Conservation (phyloP, 306 rosid genomes). For the Dicorynia guianensis region DNA sequence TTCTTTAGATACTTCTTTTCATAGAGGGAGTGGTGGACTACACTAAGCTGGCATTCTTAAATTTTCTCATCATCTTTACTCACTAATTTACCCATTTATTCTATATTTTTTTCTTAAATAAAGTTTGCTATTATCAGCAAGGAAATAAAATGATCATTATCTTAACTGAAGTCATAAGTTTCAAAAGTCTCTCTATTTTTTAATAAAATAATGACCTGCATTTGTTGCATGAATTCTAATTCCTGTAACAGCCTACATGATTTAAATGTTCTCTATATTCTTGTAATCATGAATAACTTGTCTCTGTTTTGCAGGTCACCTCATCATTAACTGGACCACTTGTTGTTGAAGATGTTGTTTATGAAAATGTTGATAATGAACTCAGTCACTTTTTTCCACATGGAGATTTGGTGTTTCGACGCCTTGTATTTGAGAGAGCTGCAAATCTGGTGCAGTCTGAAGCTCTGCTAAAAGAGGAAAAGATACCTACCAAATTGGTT, state of each 20-base stretch:
- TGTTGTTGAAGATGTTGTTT: slow-evolving; percentile 85
- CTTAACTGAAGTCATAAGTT: background rate
- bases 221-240: slow-evolving; percentile 22
- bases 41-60: background rate
- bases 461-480: slow-evolving; percentile 70
- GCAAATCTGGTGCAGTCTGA: slow-evolving; percentile 93
- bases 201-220: background rate
- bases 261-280: slow-evolving; percentile 32
- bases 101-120: background rate
- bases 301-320: slow-evolving; percentile 66
- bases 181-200: slow-evolving; percentile 11
- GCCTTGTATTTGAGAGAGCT: slow-evolving; percentile 90
- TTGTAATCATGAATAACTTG: slow-evolving; percentile 33
- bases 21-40: slow-evolving; percentile 1
- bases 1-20: background rate
- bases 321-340: slow-evolving; percentile 85
- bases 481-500: slow-evolving; percentile 42
- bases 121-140: background rate
- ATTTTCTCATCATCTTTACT: background rate
- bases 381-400: slow-evolving; percentile 67
- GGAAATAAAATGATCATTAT: background rate
- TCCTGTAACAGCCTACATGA: slow-evolving; percentile 10
- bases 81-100: background rate
- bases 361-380: slow-evolving; percentile 70
- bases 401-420: slow-evolving; percentile 78